Evolutionary conservation across 2,329 filamentous ascomycete species (phyloP), one percentile per base, ranked within the genome.

Genomic region (Apiospora rasikravindrae): DNA sequence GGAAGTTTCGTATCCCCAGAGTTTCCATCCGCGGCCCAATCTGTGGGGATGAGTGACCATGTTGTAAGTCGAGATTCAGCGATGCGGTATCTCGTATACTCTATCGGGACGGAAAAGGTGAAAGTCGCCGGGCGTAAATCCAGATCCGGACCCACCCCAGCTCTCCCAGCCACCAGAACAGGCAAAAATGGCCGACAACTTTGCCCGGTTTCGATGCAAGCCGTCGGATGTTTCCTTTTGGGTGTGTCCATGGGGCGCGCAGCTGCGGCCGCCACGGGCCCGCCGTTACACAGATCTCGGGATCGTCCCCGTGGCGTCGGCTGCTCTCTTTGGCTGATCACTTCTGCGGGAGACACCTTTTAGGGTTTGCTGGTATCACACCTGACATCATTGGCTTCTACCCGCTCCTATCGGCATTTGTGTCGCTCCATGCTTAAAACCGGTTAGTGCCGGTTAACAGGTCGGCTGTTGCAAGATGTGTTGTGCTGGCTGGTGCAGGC

Each of bases 91-190:
- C 33, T 26, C 37, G 33, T 53, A 29, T 44, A 49, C 45, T 61
- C 70, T 40, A 64, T 64, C 57, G 33, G 33, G 33, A 40, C 70
- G 10, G 67, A 77, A 26, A 16, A 47, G 74, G 78, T 74, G 42
- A 79, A 80, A 80, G 77, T 77, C 79, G 78, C 78, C 79, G 78
- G 77, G 71, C 40, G 40, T 37, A 70, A 69, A 74, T 73, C 64
- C 47, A 37, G 69, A 45, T 44, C 61, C 67, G 40, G 24, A 49
- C 33, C 70, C 71, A 74, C 73, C 29, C 44, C 19, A 71, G 42
- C 67, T 71, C 61, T 69, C 57, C 19, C 11, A 29, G 13, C 45
- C 40, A 19, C 42, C 69, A 70, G 47, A 70, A 29, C 24, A 49
- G 71, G 69, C n/a, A 49, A 72, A 70, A 72, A 72, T 70, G 42